phyloP scores from a whole-genome alignment of 208 protist species.

The Crithidia sp. region DNA sequence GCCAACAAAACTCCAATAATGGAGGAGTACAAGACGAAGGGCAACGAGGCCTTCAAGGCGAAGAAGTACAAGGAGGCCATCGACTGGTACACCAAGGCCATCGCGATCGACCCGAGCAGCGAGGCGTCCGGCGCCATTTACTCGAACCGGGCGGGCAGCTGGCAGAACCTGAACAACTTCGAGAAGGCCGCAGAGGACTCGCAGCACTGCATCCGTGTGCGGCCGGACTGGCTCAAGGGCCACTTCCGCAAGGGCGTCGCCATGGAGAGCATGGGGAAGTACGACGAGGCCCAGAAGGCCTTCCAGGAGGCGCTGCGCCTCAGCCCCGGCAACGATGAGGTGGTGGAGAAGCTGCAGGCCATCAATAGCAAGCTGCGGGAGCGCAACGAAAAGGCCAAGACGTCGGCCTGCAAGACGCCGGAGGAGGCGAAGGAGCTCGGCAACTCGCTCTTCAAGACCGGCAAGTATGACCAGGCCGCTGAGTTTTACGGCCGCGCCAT shows the following conservation, averaged over 20 bases:
- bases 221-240: conserved; percentile 92
- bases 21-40: conserved; percentile 90
- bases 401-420: conserved; percentile 74
- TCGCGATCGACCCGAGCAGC: conserved; percentile 71
- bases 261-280: conserved; percentile 66
- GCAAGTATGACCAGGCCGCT: conserved; percentile 89
- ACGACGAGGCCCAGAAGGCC: conserved; percentile 84
- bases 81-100: conserved; percentile 92
- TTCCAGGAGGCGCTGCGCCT: conserved; percentile 81
- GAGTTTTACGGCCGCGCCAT: conserved; percentile 92
- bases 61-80: conserved; percentile 90
- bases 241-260: conserved; percentile 89
- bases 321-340: conserved; percentile 81
- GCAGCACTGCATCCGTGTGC: conserved; percentile 84
- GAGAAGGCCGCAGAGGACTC: conserved; percentile 80
- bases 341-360: conserved; percentile 71
- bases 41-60: conserved; percentile 91
- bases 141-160: conserved; percentile 91
- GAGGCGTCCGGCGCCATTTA: conserved; percentile 86
- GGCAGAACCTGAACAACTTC: conserved; percentile 77
- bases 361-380: conserved; percentile 75
- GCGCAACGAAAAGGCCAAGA: conserved; percentile 85
- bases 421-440: conserved; percentile 89
- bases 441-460: conserved; percentile 89
- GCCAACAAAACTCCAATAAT: conserved; percentile 31